Evolutionary conservation across 2,329 filamentous ascomycete species (phyloP), one percentile per base, ranked within the genome.

Genomic region (Cytospora chrysosperma): DNA sequence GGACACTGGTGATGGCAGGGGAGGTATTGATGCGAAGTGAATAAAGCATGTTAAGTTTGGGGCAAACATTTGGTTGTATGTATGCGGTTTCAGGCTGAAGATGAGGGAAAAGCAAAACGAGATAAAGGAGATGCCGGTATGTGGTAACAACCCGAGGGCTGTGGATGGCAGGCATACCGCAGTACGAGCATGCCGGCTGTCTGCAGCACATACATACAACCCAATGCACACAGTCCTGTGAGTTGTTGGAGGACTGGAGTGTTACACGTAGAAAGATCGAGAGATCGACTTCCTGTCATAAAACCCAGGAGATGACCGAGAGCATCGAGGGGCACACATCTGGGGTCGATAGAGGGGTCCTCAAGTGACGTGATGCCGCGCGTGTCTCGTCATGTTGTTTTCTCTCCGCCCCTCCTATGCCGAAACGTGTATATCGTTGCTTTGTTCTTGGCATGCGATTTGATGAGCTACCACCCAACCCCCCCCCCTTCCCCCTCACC

Each of bases 341-440:
- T 17, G 27, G 34, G 52, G 53, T 37, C 27, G 32, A 47, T 28
- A 34, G 34, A 37, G 34, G 51, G 59, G 59, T 55, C 59, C 26
- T 50, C 15, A 32, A 27, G 51, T 50, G 59, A 61, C 51, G 59
- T 55, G 59, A 61, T 43, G 54, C 59, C 32, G 27, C 54, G 59
- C 51, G 51, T 43, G 59, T 61, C 51, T 55, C 34, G 51, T 56
- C 51, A 53, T 55, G 58, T 34, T 9, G n/a, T 28, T 54, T 40
- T 47, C 53, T 49, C 50, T 54, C 58, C 34, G 47, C 51, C 37
- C 58, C 21, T 24, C n/a, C 10, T 24, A 8, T 24, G n/a, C 43
- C n/a, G 43, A 47, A 24, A 47, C 43, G 43, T n/a, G 10, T 8
- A 10, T 24, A n/a, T 34, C 13, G 43, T 47, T 24, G n/a, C 43